Evolutionary conservation across 257 asterid genomes (phyloP).

Genomic region (Ajuga chamaepitys): DNA sequence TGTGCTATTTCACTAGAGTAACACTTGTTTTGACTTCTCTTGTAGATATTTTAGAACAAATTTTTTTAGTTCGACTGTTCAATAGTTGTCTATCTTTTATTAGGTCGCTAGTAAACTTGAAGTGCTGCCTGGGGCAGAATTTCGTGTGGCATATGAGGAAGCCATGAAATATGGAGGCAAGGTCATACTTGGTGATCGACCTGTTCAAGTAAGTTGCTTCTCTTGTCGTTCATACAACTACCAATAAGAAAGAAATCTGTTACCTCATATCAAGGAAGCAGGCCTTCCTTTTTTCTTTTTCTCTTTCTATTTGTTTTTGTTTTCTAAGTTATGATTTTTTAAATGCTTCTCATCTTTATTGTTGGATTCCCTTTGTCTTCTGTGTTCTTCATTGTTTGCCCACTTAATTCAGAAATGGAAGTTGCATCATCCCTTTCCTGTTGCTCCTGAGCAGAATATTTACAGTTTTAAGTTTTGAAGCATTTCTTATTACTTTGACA

Average conservation of each 20-base stretch:
- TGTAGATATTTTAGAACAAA: neutral
- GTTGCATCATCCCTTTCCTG: conserved; percentile 3
- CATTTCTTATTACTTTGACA: neutral
- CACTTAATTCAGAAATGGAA: neutral
- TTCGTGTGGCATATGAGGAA: conserved; percentile 94
- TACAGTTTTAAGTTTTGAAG: neutral
- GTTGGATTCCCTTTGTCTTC: neutral
- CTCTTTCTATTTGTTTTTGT: neutral
- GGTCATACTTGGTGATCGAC: conserved; percentile 93
- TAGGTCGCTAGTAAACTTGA: conserved; percentile 88
- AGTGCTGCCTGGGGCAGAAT: conserved; percentile 95
- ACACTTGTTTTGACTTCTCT: neutral
- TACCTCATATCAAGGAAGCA: neutral
- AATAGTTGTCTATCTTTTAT: conserved; percentile 6
- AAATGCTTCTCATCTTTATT: neutral
- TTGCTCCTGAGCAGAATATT: neutral
- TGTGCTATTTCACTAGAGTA: conserved; percentile 4
- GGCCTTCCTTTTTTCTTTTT: neutral
- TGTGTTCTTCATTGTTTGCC: neutral
- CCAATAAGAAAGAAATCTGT: neutral
- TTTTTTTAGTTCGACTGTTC: neutral
- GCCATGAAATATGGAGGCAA: conserved; percentile 86
- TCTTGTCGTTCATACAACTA: neutral
- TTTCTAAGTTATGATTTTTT: neutral
- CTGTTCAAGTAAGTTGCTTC: conserved; percentile 63